These are phyloP conservation scores for Mycocentrospora acerina DNA, from an alignment of 2,329 filamentous ascomycete species.

Conservation along the genomic window DNA sequence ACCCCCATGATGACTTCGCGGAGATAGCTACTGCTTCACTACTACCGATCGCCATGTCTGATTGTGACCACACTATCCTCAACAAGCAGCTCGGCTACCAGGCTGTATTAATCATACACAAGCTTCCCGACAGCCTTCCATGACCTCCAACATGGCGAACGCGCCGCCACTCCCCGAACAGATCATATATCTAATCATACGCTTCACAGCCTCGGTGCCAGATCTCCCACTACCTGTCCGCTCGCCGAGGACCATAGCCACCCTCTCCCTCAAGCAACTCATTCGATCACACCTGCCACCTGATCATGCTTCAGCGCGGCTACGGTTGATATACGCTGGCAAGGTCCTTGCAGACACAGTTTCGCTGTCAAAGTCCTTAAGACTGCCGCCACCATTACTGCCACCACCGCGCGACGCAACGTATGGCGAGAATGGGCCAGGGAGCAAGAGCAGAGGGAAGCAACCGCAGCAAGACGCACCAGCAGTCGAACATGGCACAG, in stretches of 20 bases:
- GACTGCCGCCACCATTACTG: conserved; percentile 59
- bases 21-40: no score
- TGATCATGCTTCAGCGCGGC: conserved; percentile 64
- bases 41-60: conserved; percentile 4
- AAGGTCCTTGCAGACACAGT: conserved; percentile 77
- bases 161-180: conserved; percentile 37
- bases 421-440: conserved; percentile 18
- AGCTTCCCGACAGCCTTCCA: conserved; percentile 5
- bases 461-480: conserved; percentile 55
- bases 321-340: conserved; percentile 88
- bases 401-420: conserved; percentile 40
- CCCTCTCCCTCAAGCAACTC: conserved; percentile 76
- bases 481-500: conserved; percentile 18
- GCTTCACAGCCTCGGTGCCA: conserved; percentile 82
- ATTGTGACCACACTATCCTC: background rate
- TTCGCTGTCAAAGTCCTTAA: conserved; percentile 68
- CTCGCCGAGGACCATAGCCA: conserved; percentile 67
- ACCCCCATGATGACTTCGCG: no score
- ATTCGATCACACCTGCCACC: conserved; percentile 72
- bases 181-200: conserved; percentile 74
- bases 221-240: conserved; percentile 80
- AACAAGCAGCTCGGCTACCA: conserved; percentile 7
- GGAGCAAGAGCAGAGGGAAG: conserved; percentile 66
- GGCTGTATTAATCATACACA: conserved; percentile 1
- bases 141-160: conserved; percentile 27